Conservation (phyloP, 208 protist species). For the Trypanosoma mega region DNA sequence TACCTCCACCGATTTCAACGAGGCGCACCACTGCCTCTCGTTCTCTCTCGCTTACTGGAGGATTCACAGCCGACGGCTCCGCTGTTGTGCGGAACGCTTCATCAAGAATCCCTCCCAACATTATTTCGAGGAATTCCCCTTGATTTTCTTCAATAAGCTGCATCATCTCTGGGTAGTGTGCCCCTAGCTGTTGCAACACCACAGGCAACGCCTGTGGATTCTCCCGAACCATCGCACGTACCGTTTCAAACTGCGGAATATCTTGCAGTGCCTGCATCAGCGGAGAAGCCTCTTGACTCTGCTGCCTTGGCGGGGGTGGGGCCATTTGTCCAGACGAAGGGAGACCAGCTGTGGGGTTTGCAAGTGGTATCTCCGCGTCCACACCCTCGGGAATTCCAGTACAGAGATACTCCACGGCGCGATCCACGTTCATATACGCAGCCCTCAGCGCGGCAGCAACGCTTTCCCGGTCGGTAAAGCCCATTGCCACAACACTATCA, state of each 20-base stretch:
- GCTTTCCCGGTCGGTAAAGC: slow-evolving; percentile 77
- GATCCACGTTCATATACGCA: slow-evolving; percentile 85
- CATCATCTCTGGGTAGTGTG: slow-evolving; percentile 69
- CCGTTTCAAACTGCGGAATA: slow-evolving; percentile 77
- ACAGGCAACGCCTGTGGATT: slow-evolving; percentile 59
- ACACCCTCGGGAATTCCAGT: slow-evolving; percentile 66
- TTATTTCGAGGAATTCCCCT: slow-evolving; percentile 67
- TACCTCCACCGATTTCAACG: slow-evolving; percentile 71
- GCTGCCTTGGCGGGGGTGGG: too few species aligned
- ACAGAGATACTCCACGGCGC: slow-evolving; percentile 87
- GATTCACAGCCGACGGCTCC: neutral
- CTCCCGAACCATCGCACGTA: slow-evolving; percentile 53
- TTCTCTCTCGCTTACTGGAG: slow-evolving; percentile 44
- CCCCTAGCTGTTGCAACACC: slow-evolving; percentile 65
- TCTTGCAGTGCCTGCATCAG: slow-evolving; percentile 49
- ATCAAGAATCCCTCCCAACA: slow-evolving; percentile 37
- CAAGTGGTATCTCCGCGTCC: slow-evolving; percentile 33
- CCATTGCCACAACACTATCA: slow-evolving; percentile 81
- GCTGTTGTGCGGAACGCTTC: slow-evolving; percentile 7
- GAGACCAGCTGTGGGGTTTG: neutral
- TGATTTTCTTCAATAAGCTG: slow-evolving; percentile 60
- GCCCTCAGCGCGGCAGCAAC: slow-evolving; percentile 76
- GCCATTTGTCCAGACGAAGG: too few species aligned
- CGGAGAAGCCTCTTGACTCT: neutral
- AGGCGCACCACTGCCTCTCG: slow-evolving; percentile 52